These are phyloP conservation scores for Eragrostis curvula DNA, from an alignment of 176 grass and related monocot species.

Conservation along the genomic window DNA sequence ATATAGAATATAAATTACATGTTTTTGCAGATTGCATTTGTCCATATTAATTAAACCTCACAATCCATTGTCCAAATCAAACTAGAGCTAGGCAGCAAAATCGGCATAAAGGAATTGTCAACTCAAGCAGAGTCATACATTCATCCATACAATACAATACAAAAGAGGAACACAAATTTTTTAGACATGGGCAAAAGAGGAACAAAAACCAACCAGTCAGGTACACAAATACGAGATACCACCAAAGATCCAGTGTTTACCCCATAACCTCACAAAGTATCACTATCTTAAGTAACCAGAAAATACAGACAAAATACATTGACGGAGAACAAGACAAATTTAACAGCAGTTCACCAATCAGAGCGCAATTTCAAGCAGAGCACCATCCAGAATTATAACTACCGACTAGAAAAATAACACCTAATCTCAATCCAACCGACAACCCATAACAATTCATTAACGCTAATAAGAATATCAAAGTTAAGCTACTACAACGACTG, in stretches of 20 bases:
- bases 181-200: neutral
- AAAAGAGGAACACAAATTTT: neutral
- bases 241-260: slow-evolving; percentile 12
- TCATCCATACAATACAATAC: slow-evolving; percentile 23
- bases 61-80: slow-evolving; percentile 14
- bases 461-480: neutral
- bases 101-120: slow-evolving; percentile 3
- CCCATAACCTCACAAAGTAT: slow-evolving; percentile 8
- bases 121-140: neutral
- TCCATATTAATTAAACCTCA: neutral
- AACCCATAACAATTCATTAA: neutral
- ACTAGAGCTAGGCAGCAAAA: neutral
- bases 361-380: neutral
- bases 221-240: neutral
- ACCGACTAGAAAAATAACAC: slow-evolving; percentile 6
- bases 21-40: neutral
- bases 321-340: neutral
- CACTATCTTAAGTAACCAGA: neutral
- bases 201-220: slow-evolving; percentile 21
- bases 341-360: slow-evolving; percentile 28
- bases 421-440: neutral
- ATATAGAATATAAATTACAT: neutral
- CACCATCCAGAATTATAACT: neutral
- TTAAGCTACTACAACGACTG: neutral
- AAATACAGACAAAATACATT: slow-evolving; percentile 14